These are phyloP conservation scores for Eimeria necatrix DNA, from an alignment of 169 alveolate genomes.

Conservation along the genomic window DNA sequence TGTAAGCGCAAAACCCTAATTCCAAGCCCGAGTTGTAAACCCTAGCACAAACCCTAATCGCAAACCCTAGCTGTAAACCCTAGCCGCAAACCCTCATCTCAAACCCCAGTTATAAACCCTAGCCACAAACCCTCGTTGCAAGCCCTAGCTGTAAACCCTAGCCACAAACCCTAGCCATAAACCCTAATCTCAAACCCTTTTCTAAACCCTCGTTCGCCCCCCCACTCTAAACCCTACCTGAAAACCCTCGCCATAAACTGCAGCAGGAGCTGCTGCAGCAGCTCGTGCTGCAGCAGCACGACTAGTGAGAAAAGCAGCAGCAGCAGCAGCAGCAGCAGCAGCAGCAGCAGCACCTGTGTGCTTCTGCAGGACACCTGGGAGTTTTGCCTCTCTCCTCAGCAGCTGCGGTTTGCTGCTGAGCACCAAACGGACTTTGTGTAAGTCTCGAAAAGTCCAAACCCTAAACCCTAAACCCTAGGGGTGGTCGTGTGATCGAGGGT, in stretches of 20 bases:
- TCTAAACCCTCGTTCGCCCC: too few species aligned
- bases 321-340: neutral
- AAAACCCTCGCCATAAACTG: neutral
- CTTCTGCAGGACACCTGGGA: conserved; percentile 55
- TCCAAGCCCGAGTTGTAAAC: neutral
- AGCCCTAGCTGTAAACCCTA: neutral
- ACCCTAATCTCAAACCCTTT: neutral
- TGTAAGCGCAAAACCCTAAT: conserved; percentile 18
- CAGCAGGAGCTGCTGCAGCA: neutral
- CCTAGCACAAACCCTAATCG: neutral
- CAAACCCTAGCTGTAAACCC: neutral
- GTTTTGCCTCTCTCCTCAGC: conserved; percentile 41
- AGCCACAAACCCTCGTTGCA: neutral
- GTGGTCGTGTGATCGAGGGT: too few species aligned
- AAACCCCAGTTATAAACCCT: neutral
- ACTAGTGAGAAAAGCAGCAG: too few species aligned
- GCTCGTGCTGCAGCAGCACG: conserved; percentile 15
- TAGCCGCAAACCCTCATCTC: neutral
- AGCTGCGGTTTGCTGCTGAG: conserved; percentile 28
- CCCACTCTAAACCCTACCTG: neutral
- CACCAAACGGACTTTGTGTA: conserved; percentile 45
- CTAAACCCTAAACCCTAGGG: too few species aligned
- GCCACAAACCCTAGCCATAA: neutral
- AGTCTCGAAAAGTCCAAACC: neutral
- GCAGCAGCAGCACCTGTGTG: conserved; percentile 5